Base-by-base conservation (phyloP, 2,329 filamentous ascomycete genomes). In the Colletotrichum sidae region DNA sequence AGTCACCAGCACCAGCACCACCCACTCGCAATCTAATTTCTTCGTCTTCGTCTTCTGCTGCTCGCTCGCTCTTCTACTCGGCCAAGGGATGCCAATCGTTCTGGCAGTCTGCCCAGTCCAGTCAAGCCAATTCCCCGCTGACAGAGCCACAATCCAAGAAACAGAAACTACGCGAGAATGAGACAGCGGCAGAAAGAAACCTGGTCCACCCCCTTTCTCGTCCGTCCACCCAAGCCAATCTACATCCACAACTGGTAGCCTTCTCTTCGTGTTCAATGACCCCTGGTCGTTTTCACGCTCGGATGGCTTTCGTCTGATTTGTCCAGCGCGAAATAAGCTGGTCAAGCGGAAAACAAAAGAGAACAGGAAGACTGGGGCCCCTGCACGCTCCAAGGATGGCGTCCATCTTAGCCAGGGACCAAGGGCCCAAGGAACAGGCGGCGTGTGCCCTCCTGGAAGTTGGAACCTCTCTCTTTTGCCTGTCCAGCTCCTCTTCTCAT, bases 321-420 rank as follows among this genome's bases (percentile, higher is more conserved):
- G 70, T 25, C 55, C 37, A 56, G 60, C 50, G 49, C 69, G 53
- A 71, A 71, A 69, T 68, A 71, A 70, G 61, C 55, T 59, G 59
- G 58, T 59, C 55, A 55, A 25, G 54, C 66, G 39, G 52, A 61
- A 44, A 34, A 17, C 52, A 49, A 60, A 60, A 67, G 64, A 50
- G 56, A 66, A 69, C 34, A 57, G 44, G 60, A 67, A 65, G 62
- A 39, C 42, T 35, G 55, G 55, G 34, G 35, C 39, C 58, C 57
- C 47, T 66, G 59, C 34, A 41, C 49, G 38, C 37, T 25, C 55
- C 55, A 60, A 53, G 55, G 50, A 46, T 60, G 38, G 49, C 17
- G 53, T 42, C 47, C 39, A 53, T 66, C 58, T 57, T 53, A 63
- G 63, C 53, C 62, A 49, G 53, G 47, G 52, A 44, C 47, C 41